Base-by-base conservation (phyloP, 2,329 filamentous ascomycete genomes). In the Alternaria postmessia region DNA sequence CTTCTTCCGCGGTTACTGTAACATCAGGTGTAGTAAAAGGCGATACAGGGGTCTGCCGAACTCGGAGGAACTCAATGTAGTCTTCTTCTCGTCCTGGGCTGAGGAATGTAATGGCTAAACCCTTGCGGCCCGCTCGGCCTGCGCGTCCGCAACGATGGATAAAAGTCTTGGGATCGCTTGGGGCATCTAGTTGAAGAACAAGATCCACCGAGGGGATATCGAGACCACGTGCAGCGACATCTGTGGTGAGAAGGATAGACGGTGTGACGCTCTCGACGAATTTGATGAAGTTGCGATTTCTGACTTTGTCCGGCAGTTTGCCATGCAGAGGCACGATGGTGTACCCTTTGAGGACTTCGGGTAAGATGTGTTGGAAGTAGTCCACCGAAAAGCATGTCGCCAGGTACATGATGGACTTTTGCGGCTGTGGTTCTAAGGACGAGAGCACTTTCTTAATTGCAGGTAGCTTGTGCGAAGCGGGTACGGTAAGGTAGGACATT, bases 321-420 rank as follows among this genome's bases (percentile, higher is more conserved):
- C 95, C 95, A 73, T 99, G 95, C 0, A 99, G 83, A 0, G 94
- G 91, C 7, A 97, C 86, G 3, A 97, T 81, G 0, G 86, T 82
- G 71, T 92, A 92, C 1, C 85, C 71, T 1, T 91, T 90, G 0
- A 99, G 81, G 6, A 97, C 80, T 2, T 85, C 79, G 0, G 92
- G 91, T 1, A 99, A 83, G 6, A 96, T 83, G 67, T 93, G 87
- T 61, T 94, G 89, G 76, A 96, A 96, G 80, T 98, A 98, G 78
- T 98, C 94, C 61, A 99, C 95, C 0, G 92, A 91, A 32, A 93
- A 94, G 76, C 95, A 97, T 2, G 94, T 97, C 0, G 94, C 96
- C 22, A 98, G 85, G 75, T 97, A 99, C 54, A 97, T 84, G 54
- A 99, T 97, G 32, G 89, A 91, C 73, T 94, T 93, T 65, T 94